These are phyloP conservation scores for Botryotinia narcissicola DNA, from an alignment of 2,329 filamentous ascomycete species.

Conservation along the genomic window DNA sequence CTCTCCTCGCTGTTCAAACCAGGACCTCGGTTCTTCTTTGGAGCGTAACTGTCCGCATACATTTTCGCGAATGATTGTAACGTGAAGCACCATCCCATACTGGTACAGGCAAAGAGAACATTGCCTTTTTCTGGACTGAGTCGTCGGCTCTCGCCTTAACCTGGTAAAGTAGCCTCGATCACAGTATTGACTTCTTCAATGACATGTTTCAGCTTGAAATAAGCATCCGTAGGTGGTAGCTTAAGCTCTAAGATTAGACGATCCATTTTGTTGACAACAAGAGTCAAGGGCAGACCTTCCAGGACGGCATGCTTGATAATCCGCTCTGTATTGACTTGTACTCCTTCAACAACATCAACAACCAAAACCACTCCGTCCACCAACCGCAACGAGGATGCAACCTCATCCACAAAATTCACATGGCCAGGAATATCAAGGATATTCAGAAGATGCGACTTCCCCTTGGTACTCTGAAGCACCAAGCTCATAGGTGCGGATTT, in stretches of 20 bases:
- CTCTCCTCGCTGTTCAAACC: constrained; percentile 36
- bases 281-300: constrained; percentile 81
- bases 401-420: constrained; percentile 97
- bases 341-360: constrained; percentile 96
- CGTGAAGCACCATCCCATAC: constrained; percentile 96
- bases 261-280: constrained; percentile 98
- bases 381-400: constrained; percentile 80
- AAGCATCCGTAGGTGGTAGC: constrained; percentile 89
- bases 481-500: constrained; percentile 95
- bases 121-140: constrained; percentile 96
- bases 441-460: constrained; percentile 94
- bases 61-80: constrained; percentile 91
- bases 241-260: constrained; percentile 91
- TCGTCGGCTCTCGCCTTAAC: constrained; percentile 73
- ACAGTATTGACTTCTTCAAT: constrained; percentile 96
- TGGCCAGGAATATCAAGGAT: constrained; percentile 95
- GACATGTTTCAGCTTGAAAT: constrained; percentile 99
- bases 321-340: constrained; percentile 96
- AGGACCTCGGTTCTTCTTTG: constrained; percentile 39
- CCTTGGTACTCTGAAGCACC: constrained; percentile 80
- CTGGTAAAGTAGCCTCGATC: constrained; percentile 84
- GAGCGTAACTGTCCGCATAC: constrained; percentile 81
- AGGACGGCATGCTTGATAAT: constrained; percentile 94
- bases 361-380: constrained; percentile 91
- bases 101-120: constrained; percentile 91